Conservation (phyloP, 805 yeast genomes). For the Barnettozyma sucrosica region DNA sequence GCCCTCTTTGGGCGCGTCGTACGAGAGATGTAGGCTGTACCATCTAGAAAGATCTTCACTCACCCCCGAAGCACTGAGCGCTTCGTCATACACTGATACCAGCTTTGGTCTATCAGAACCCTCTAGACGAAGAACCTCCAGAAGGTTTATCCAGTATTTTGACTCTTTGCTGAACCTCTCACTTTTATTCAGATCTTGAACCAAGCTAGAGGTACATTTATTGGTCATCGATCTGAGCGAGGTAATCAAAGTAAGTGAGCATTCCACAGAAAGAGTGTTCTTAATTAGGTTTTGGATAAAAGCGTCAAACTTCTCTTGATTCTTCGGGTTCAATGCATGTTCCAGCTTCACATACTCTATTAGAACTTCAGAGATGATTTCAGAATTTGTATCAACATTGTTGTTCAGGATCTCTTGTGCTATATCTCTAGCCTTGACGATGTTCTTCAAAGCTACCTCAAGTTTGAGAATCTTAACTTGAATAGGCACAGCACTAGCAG, state of each 20-base stretch:
- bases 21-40: background rate
- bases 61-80: background rate
- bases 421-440: constrained; percentile 30
- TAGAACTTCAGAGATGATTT: background rate
- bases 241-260: background rate
- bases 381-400: background rate
- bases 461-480: constrained; percentile 39
- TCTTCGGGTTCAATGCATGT: background rate
- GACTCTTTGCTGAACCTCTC: background rate
- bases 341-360: constrained; percentile 3
- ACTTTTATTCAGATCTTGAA: background rate
- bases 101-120: background rate
- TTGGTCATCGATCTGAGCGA: background rate
- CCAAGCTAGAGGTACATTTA: background rate
- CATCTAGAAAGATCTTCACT: background rate
- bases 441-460: constrained; percentile 33
- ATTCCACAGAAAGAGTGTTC: background rate
- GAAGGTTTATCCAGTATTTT: constrained; percentile 2
- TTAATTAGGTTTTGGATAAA: constrained; percentile 7
- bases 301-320: background rate
- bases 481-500: constrained; percentile 25
- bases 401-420: background rate
- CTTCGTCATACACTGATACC: background rate
- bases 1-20: background rate
- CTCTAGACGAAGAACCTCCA: background rate